Conservation (phyloP, 208 protist genomes). For the Naegleria lovaniensis region DNA sequence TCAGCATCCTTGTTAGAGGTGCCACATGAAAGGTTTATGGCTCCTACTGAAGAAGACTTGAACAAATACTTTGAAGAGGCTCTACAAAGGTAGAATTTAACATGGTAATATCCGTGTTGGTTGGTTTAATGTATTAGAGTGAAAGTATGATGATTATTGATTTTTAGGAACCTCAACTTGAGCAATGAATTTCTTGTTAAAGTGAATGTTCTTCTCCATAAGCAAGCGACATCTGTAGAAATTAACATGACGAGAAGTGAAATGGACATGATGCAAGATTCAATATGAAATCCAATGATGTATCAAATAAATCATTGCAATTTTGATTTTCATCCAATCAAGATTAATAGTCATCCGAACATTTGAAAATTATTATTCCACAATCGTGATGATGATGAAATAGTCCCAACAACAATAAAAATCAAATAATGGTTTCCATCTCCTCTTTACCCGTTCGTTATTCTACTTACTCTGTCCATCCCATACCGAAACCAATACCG, state of each 20-base stretch:
- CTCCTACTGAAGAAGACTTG: neutral
- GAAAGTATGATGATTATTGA: neutral
- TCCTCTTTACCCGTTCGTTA: too few relatives aligned
- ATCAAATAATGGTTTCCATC: too few relatives aligned
- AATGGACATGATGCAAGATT: too few relatives aligned
- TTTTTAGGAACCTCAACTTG: neutral
- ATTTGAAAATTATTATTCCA: too few relatives aligned
- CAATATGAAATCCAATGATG: too few relatives aligned
- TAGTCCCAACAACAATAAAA: too few relatives aligned
- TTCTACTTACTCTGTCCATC: constrained; percentile 9
- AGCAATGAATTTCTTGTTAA: neutral
- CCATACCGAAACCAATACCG: constrained; percentile 18
- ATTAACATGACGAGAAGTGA: too few relatives aligned
- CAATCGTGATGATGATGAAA: too few relatives aligned
- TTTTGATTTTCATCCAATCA: too few relatives aligned
- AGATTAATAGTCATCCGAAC: too few relatives aligned
- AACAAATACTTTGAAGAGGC: neutral
- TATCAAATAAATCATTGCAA: too few relatives aligned
- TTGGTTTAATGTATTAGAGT: neutral
- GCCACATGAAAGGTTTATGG: neutral
- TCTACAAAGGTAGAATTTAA: neutral
- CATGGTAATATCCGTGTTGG: neutral
- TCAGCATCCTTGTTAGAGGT: neutral
- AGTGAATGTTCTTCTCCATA: neutral
- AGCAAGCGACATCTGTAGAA: neutral